Evolutionary conservation across 495 filamentous ascomycete genomes (phyloP).

Genomic region (Penicillium cinerascens): DNA sequence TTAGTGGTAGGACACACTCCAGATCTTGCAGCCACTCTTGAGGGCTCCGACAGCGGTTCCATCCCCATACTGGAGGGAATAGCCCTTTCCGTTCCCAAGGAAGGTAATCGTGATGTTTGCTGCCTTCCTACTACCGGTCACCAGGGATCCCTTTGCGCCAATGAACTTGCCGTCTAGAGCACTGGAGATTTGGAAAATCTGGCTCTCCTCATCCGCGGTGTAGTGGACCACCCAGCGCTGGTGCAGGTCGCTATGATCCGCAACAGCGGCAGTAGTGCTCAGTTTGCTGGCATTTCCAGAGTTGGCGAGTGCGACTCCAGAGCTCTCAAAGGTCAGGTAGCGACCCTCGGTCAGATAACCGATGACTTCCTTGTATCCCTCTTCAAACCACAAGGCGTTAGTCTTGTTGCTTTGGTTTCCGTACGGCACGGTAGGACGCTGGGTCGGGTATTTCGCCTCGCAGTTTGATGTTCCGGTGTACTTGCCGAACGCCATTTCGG

Average conservation of each 20-base stretch:
- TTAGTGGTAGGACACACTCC: not conserved
- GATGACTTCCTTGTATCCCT: constrained; percentile 51
- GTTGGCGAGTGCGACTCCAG: constrained; percentile 31
- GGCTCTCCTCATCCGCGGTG: constrained; percentile 33
- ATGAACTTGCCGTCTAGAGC: constrained; percentile 47
- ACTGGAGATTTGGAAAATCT: constrained; percentile 46
- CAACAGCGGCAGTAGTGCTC: constrained; percentile 27
- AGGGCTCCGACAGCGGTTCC: not conserved
- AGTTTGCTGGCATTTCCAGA: constrained; percentile 14
- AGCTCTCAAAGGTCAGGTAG: constrained; percentile 37
- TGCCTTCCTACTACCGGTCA: constrained; percentile 19
- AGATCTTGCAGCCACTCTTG: not conserved
- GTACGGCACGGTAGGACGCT: constrained; percentile 47
- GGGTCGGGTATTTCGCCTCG: constrained; percentile 30
- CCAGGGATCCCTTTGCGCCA: constrained; percentile 24
- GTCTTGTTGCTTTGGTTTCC: constrained; percentile 33
- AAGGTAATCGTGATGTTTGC: constrained; percentile 37
- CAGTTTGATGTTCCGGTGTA: constrained; percentile 46
- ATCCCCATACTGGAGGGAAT: constrained; percentile 34
- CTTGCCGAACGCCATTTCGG: constrained; percentile 24
- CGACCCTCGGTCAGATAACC: constrained; percentile 53
- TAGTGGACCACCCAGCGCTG: constrained; percentile 54
- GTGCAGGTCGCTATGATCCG: constrained; percentile 33
- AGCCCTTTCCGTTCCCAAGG: constrained; percentile 40
- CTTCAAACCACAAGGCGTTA: constrained; percentile 40